These are phyloP conservation scores for Austroboletus eburneus DNA, from an alignment of 768 basidiomycete genomes.

Conservation along the genomic window DNA sequence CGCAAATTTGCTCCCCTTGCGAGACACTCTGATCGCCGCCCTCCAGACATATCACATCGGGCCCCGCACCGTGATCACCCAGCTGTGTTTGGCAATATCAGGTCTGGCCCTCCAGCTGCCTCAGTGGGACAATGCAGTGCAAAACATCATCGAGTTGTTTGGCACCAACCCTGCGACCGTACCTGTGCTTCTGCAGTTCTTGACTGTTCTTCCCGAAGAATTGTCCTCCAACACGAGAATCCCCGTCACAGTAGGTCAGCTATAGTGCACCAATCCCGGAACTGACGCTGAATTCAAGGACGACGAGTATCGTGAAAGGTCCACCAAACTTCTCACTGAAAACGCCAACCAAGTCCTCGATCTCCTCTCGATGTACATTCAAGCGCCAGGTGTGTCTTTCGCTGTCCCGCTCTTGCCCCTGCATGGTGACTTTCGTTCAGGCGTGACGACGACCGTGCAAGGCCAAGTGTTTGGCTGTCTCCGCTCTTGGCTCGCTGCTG, in stretches of 20 bases:
- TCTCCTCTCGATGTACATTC: slow-evolving; percentile 82
- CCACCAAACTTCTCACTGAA: slow-evolving; percentile 55
- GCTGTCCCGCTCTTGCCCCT: background rate
- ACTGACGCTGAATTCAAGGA: slow-evolving; percentile 45
- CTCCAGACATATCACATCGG: slow-evolving; percentile 70
- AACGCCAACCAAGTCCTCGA: slow-evolving; percentile 72
- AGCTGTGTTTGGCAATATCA: slow-evolving; percentile 85
- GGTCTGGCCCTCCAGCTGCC: slow-evolving; percentile 89
- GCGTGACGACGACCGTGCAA: slow-evolving; percentile 77
- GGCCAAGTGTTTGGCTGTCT: slow-evolving; percentile 80
- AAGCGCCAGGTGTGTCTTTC: slow-evolving; percentile 67
- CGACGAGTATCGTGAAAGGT: slow-evolving; percentile 65
- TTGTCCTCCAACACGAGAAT: slow-evolving; percentile 78
- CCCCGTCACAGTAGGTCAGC: slow-evolving; percentile 73
- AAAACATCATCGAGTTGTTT: slow-evolving; percentile 77
- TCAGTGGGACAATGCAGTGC: slow-evolving; percentile 78
- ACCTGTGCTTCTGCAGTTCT: slow-evolving; percentile 79
- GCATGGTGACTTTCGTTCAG: slow-evolving; percentile 41
- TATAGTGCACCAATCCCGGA: background rate
- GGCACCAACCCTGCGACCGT: slow-evolving; percentile 84
- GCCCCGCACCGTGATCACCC: slow-evolving; percentile 79
- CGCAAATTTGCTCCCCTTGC: slow-evolving; percentile 68
- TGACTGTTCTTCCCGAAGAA: slow-evolving; percentile 91
- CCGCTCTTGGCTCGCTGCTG: slow-evolving; percentile 82
- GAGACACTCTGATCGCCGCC: slow-evolving; percentile 82